These are phyloP conservation scores for Lachnellula arida DNA, from an alignment of 2,329 filamentous ascomycete genomes.

Conservation along the genomic window DNA sequence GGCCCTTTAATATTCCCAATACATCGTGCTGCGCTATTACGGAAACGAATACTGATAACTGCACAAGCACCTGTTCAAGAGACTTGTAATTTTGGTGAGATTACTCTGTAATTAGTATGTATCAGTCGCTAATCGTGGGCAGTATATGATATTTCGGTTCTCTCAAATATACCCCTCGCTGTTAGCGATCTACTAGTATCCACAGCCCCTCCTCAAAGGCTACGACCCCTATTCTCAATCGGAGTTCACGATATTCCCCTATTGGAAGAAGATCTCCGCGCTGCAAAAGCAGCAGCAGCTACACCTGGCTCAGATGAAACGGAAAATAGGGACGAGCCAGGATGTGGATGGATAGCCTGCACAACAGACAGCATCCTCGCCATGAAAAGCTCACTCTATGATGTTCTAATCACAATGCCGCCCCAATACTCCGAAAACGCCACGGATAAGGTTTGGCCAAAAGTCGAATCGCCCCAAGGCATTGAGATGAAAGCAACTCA, in stretches of 20 bases:
- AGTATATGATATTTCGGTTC: slow-evolving; percentile 93
- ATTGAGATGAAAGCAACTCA: slow-evolving; percentile 77
- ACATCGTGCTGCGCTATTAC: slow-evolving; percentile 77
- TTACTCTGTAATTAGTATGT: not conserved
- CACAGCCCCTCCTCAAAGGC: slow-evolving; percentile 56
- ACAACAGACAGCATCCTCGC: slow-evolving; percentile 91
- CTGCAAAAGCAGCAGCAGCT: slow-evolving; percentile 35
- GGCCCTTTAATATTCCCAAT: slow-evolving; percentile 90
- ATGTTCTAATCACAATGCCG: slow-evolving; percentile 82
- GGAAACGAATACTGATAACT: slow-evolving; percentile 84
- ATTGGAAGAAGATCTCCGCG: slow-evolving; percentile 58
- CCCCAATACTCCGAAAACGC: slow-evolving; percentile 53
- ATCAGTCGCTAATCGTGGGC: slow-evolving; percentile 1
- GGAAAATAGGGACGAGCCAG: slow-evolving; percentile 42
- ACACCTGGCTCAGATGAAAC: slow-evolving; percentile 31
- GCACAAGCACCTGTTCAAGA: slow-evolving; percentile 80
- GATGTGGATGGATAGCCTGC: slow-evolving; percentile 82
- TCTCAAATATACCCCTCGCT: slow-evolving; percentile 80
- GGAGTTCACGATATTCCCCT: slow-evolving; percentile 89
- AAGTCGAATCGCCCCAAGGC: slow-evolving; percentile 62
- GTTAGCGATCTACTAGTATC: slow-evolving; percentile 65
- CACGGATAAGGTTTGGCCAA: slow-evolving; percentile 66
- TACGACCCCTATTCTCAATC: slow-evolving; percentile 84
- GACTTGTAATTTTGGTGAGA: slow-evolving; percentile 81
- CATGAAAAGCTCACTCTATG: slow-evolving; percentile 82